Evolutionary conservation across 441 rosid genomes (phyloP).

Genomic region (Iberis amara): DNA sequence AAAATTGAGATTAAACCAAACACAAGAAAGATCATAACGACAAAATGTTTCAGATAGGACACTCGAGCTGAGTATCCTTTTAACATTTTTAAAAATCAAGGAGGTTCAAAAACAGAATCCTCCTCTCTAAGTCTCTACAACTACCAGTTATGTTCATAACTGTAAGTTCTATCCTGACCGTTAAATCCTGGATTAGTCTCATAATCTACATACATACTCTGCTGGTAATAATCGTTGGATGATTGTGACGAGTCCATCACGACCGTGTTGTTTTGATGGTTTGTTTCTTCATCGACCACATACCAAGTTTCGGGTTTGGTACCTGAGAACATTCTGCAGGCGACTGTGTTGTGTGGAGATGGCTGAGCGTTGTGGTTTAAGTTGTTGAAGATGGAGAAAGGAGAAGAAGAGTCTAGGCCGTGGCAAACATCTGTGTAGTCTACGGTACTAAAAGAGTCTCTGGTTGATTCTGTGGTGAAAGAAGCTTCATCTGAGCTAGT

Average conservation of each 20-base stretch:
- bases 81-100: conserved; percentile 29
- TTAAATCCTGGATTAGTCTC: conserved; percentile 36
- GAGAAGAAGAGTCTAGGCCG: conserved; percentile 38
- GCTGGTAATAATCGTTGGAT: conserved; percentile 23
- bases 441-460: conserved; percentile 73
- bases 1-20: conserved; percentile 23
- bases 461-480: conserved; percentile 79
- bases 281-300: conserved; percentile 45
- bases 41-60: conserved; percentile 21
- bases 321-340: conserved; percentile 52
- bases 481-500: conserved; percentile 91
- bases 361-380: conserved; percentile 34
- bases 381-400: conserved; percentile 52
- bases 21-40: conserved; percentile 16
- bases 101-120: conserved; percentile 29
- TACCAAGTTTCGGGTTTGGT: conserved; percentile 46
- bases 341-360: conserved; percentile 41
- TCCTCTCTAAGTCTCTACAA: no score
- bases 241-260: conserved; percentile 32
- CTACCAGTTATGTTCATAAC: conserved; percentile 33
- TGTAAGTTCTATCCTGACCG: conserved; percentile 38
- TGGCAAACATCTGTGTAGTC: conserved; percentile 57
- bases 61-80: conserved; percentile 33
- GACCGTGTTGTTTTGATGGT: conserved; percentile 37
- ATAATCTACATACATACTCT: conserved; percentile 37